Conservation (phyloP, 2,329 filamentous ascomycete species). For the Keithomyces neogunnii region DNA sequence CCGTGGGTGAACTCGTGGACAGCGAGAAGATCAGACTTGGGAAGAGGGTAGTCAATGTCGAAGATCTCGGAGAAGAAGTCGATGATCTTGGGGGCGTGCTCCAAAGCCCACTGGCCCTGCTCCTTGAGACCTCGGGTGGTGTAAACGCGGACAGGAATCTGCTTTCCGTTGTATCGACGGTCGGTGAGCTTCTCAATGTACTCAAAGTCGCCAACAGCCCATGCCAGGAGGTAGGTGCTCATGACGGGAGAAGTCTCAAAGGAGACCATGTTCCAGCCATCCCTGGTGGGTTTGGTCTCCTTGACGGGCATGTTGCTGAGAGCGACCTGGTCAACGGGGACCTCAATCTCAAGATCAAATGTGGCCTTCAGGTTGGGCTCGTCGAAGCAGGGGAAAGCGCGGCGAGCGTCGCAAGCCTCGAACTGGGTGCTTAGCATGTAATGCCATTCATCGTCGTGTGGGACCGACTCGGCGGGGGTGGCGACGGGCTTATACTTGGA, state of each 20-base stretch:
- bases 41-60: conserved; percentile 83
- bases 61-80: conserved; percentile 97
- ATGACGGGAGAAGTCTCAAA: conserved; percentile 84
- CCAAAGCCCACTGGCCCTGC: conserved; percentile 80
- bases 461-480: conserved; percentile 66
- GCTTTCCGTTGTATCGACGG: conserved; percentile 84
- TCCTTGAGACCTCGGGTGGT: conserved; percentile 91
- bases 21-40: conserved; percentile 83
- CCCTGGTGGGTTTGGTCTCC: conserved; percentile 46
- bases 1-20: conserved; percentile 86
- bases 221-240: conserved; percentile 86
- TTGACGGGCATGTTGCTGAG: conserved; percentile 95
- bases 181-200: conserved; percentile 89
- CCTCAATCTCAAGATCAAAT: conserved; percentile 88
- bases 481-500: conserved; percentile 83
- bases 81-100: conserved; percentile 87
- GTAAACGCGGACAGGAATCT: conserved; percentile 88
- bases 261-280: conserved; percentile 63
- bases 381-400: conserved; percentile 96
- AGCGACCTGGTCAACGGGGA: conserved; percentile 79
- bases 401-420: conserved; percentile 88
- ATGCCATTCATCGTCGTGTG: conserved; percentile 59
- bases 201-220: conserved; percentile 95
- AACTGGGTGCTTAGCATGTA: conserved; percentile 94
- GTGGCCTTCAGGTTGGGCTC: conserved; percentile 96